Evolutionary conservation across 2,329 filamentous ascomycete species (phyloP).

Genomic region (Penicillium capsulatum): DNA sequence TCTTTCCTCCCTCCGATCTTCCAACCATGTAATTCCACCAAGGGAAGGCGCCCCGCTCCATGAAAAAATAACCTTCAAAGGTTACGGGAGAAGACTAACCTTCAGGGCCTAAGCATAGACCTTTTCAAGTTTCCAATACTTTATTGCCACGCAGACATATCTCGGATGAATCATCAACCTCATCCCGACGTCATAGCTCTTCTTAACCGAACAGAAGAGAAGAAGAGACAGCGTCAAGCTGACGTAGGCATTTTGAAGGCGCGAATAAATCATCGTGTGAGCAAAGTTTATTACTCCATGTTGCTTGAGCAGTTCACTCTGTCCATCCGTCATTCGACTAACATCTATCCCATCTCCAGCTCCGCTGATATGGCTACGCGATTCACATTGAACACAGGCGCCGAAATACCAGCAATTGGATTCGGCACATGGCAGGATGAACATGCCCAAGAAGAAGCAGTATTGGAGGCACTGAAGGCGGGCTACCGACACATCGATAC

Average conservation of each 20-base stretch:
- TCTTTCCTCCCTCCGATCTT: too few relatives aligned
- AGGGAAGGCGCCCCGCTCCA: too few relatives aligned
- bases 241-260: not conserved
- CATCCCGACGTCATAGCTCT: conserved; percentile 9
- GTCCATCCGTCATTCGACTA: not conserved
- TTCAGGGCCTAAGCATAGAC: too few relatives aligned
- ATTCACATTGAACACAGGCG: conserved; percentile 48
- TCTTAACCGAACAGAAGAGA: not conserved
- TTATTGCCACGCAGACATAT: too few relatives aligned
- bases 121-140: too few relatives aligned
- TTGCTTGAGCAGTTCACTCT: too few relatives aligned
- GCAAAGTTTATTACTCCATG: too few relatives aligned
- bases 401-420: conserved; percentile 47
- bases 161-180: not conserved
- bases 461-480: conserved; percentile 45
- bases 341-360: not conserved
- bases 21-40: too few relatives aligned
- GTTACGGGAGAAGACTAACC: too few relatives aligned
- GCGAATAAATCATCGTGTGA: too few relatives aligned
- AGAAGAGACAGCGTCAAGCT: not conserved
- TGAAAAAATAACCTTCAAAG: too few relatives aligned
- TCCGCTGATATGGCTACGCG: conserved; percentile 27
- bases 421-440: conserved; percentile 55
- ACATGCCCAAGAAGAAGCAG: conserved; percentile 48
- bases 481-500: conserved; percentile 57